Base-by-base conservation (phyloP, 768 basidiomycete genomes). In the Amylocystis lapponica region DNA sequence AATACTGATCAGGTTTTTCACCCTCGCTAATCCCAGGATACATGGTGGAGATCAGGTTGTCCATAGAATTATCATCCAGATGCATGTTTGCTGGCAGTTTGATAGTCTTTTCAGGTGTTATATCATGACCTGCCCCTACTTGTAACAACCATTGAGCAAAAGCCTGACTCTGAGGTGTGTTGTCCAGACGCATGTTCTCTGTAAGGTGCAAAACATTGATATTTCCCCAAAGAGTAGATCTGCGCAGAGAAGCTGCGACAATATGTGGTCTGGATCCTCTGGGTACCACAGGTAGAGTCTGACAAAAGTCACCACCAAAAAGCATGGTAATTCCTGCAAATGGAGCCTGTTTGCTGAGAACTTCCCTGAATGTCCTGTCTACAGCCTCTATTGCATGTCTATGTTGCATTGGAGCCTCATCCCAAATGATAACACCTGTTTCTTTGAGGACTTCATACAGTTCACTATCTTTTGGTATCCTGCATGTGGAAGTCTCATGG, bases 221-320 rank as follows among this genome's bases (percentile, higher is more conserved):
- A 20, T 44, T 26, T 2, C 5, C 1, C 38, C 47, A 44, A 19
- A 44, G 32, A n/a, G n/a, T n/a, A n/a, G n/a, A n/a, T n/a, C n/a
- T n/a, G n/a, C n/a, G 37, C 16, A 75, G 48, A 4, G 57, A 58
- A 1, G 67, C 66, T 46, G 35, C 47, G 3, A 74, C 57, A 54
- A 73, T 70, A 9, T 72, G 58, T 27, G 57, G 56, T 27, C 64
- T 41, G 4, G 59, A 54, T 0, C 71, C 72, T 46, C 61, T 51
- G 0, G 42, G 51, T 8, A 77, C 56, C 0, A 77, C 68, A 30
- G 72, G 74, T 0, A 76, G 59, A 1, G 54, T 73, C 47, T 76
- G 75, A 5, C 61, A 60, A 39, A 70, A 76, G 50, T 78, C 73
- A 1, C 69, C 71, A 63, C n/a, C n/a, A n/a, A 75, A 71, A 2